phyloP scores from a whole-genome alignment of 2,329 filamentous ascomycete genomes.

The Beauveria rudraprayagi region DNA sequence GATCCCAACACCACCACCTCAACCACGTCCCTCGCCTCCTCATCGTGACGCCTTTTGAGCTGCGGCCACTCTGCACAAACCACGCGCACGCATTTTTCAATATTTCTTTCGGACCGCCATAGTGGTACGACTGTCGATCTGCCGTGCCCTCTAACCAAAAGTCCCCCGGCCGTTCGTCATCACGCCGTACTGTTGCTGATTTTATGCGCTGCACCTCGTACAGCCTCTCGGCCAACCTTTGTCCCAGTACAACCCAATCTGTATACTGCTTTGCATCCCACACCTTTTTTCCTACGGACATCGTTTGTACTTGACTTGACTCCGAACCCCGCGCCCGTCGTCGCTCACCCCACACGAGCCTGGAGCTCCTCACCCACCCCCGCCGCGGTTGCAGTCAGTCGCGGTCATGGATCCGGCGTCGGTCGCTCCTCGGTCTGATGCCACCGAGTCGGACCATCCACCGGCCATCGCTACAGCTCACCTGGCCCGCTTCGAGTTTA shows the following conservation, averaged over 20 bases:
- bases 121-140: background rate
- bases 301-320: background rate
- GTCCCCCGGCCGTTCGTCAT: background rate
- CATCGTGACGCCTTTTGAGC: background rate
- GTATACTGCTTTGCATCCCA: background rate
- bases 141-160: slow-evolving; percentile 2
- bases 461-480: slow-evolving; percentile 23
- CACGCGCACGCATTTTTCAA: background rate
- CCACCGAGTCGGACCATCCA: slow-evolving; percentile 2
- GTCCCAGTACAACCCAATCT: slow-evolving; percentile 3
- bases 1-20: background rate
- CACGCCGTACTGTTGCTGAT: background rate
- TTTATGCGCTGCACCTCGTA: background rate
- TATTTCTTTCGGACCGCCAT: background rate
- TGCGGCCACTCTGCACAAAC: background rate
- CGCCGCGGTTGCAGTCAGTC: slow-evolving; percentile 8
- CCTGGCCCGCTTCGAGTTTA: slow-evolving; percentile 75
- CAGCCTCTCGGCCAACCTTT: background rate
- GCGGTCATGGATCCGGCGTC: slow-evolving; percentile 23
- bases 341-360: background rate
- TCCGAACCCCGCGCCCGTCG: slow-evolving; percentile 1
- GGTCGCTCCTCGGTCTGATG: slow-evolving; percentile 25
- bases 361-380: slow-evolving; percentile 1
- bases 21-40: background rate
- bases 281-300: background rate